Percentiles rank a stretch among this genome's conserved stretches.
Evolutionary conservation across 1,139 yeast genomes (phyloP).

Genomic region (Pneumocystis jirovecii): DNA sequence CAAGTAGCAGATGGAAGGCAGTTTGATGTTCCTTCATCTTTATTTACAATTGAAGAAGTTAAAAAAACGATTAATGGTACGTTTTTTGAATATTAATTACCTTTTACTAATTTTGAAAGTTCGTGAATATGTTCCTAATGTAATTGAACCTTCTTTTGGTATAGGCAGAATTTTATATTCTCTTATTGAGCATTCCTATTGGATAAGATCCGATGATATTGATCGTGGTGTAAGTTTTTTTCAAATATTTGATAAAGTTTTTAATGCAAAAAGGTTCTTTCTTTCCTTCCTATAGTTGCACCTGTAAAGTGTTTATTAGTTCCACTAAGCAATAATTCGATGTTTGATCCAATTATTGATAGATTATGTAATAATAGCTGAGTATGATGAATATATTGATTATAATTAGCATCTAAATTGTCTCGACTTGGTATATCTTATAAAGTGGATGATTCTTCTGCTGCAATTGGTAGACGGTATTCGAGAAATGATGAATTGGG

Average conservation of each 20-base stretch:
- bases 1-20: conserved; percentile 38
- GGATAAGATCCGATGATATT: conserved; percentile 84
- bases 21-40: conserved; percentile 53
- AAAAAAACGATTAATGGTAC: neutral
- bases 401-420: conserved; percentile 38
- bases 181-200: conserved; percentile 84
- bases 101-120: conserved; percentile 22
- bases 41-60: conserved; percentile 54
- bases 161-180: conserved; percentile 94
- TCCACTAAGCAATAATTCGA: conserved; percentile 77
- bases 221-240: conserved; percentile 56
- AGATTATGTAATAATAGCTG: conserved; percentile 25
- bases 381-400: neutral
- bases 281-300: conserved; percentile 91
- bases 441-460: conserved; percentile 94
- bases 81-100: neutral
- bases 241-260: neutral
- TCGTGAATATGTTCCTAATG: conserved; percentile 93
- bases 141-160: conserved; percentile 98
- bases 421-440: conserved; percentile 78
- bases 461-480: conserved; percentile 95
- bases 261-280: conserved; percentile 27
- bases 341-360: conserved; percentile 60
- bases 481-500: conserved; percentile 99
- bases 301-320: conserved; percentile 95